These are phyloP conservation scores for Verticillium tricorpus DNA, from an alignment of 2,329 filamentous ascomycete species.

Conservation along the genomic window DNA sequence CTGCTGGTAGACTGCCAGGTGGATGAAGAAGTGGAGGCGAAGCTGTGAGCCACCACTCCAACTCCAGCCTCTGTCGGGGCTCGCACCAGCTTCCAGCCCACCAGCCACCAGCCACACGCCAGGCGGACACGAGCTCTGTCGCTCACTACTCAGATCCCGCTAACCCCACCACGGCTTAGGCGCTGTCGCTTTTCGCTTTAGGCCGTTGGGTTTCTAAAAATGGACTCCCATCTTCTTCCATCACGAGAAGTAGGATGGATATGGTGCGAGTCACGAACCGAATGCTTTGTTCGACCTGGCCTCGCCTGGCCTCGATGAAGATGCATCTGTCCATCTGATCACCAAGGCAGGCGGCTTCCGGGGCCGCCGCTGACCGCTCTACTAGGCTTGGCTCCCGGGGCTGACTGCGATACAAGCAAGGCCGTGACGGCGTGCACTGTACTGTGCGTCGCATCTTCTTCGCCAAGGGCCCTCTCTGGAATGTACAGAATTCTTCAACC, in stretches of 20 bases:
- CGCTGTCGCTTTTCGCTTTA: background rate
- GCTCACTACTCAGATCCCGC: background rate
- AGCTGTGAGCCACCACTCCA: background rate
- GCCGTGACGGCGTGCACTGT: background rate
- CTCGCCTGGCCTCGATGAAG: background rate
- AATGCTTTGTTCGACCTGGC: background rate
- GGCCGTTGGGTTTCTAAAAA: background rate
- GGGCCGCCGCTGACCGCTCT: background rate
- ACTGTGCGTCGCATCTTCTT: background rate
- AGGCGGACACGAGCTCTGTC: background rate
- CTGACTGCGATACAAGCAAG: background rate
- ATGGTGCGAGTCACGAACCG: background rate
- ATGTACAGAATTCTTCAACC: background rate
- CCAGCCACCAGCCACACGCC: background rate
- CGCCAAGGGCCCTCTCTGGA: background rate
- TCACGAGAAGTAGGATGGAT: background rate
- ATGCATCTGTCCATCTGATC: background rate
- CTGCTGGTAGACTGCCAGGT: too few species aligned
- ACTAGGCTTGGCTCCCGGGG: background rate
- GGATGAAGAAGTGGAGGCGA: background rate
- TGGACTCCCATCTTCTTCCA: background rate
- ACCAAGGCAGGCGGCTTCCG: background rate
- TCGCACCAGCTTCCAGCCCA: background rate
- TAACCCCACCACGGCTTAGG: background rate
- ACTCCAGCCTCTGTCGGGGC: background rate